Evolutionary conservation across 2,329 filamentous ascomycete genomes (phyloP).

Genomic region (Aspergillus ochraceoroseus): DNA sequence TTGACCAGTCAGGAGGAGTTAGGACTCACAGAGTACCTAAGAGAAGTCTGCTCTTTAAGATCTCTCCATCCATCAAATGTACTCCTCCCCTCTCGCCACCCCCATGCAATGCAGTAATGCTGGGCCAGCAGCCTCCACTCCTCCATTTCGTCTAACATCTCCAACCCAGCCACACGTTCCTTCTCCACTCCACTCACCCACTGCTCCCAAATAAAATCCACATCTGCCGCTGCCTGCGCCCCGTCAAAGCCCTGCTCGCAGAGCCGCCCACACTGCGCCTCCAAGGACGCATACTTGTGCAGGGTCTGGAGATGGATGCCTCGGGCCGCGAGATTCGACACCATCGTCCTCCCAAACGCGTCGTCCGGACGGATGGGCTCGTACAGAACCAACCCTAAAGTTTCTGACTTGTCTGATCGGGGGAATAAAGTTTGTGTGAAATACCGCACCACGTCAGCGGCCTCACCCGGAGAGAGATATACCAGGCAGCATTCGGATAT

Average conservation of each 20-base stretch:
- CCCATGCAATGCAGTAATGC: constrained; percentile 91
- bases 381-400: constrained; percentile 67
- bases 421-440: constrained; percentile 54
- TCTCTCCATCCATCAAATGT: constrained; percentile 37
- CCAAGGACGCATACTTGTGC: constrained; percentile 62
- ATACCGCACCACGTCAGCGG: constrained; percentile 59
- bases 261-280: constrained; percentile 65
- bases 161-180: constrained; percentile 69
- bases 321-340: constrained; percentile 75
- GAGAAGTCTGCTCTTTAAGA: constrained; percentile 27
- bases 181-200: constrained; percentile 72
- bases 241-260: constrained; percentile 59
- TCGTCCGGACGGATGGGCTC: constrained; percentile 82
- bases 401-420: constrained; percentile 20
- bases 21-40: no score
- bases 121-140: constrained; percentile 82
- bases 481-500: constrained; percentile 95
- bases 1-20: no score
- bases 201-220: constrained; percentile 66
- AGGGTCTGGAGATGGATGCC: constrained; percentile 82
- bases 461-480: constrained; percentile 67
- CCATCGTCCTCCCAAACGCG: constrained; percentile 87
- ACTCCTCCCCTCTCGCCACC: constrained; percentile 55
- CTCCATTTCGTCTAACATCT: constrained; percentile 91
- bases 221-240: constrained; percentile 55